Evolutionary conservation across 345 rosid genomes (phyloP).

Genomic region (Brassica nigra): DNA sequence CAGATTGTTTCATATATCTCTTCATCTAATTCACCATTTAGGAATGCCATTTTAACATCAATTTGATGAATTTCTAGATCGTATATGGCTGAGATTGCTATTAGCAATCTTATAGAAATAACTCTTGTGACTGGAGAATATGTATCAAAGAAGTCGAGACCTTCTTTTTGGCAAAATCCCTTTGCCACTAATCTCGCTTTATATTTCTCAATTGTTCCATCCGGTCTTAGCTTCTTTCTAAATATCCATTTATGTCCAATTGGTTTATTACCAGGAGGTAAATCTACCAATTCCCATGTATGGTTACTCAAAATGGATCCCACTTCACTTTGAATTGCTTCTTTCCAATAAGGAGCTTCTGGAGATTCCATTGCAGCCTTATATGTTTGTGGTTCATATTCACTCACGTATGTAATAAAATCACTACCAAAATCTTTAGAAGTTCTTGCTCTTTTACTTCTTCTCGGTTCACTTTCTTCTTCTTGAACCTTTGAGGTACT

Average conservation of each 20-base stretch:
- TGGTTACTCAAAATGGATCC: not conserved
- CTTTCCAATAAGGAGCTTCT: not conserved
- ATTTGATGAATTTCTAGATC: not conserved
- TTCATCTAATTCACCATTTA: no score
- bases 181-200: not conserved
- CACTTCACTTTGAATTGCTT: not conserved
- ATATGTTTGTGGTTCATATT: not conserved
- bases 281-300: no score
- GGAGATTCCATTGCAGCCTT: not conserved
- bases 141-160: not conserved
- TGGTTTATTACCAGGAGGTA: no score
- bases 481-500: not conserved
- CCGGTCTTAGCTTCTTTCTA: not conserved
- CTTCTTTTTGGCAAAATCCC: not conserved
- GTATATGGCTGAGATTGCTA: not conserved
- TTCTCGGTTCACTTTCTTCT: not conserved
- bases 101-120: not conserved
- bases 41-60: no score
- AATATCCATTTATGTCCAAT: no score
- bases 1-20: no score
- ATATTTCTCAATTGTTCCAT: not conserved
- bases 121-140: not conserved
- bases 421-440: no score
- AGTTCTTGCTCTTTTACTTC: not conserved
- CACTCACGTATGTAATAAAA: not conserved